Conservation (phyloP, 177 flowering plant genomes). For the Tripterygium wilfordii region DNA sequence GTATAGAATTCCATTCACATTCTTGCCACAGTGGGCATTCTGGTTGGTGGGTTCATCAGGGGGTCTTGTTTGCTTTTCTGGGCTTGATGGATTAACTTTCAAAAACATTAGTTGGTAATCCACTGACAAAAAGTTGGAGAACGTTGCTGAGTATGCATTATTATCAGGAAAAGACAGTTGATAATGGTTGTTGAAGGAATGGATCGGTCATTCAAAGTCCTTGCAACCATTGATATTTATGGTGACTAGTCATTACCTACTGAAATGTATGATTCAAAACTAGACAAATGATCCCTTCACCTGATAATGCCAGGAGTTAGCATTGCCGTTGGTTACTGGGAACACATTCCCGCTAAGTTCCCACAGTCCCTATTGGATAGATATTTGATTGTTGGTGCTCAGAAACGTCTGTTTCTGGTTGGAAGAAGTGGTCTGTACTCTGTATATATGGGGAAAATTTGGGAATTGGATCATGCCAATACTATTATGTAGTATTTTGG, state of each 20-base stretch:
- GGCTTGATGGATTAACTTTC: conserved; percentile 72
- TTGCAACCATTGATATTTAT: conserved; percentile 85
- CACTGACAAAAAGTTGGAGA: conserved; percentile 85
- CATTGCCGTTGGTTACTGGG: conserved; percentile 79
- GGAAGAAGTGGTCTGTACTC: conserved; percentile 88
- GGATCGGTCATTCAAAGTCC: conserved; percentile 67
- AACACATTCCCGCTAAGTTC: conserved; percentile 88
- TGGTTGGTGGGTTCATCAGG: conserved; percentile 95
- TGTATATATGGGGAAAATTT: conserved; percentile 71
- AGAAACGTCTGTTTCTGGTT: conserved; percentile 80
- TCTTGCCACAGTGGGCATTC: conserved; percentile 82
- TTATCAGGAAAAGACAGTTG: conserved; percentile 86
- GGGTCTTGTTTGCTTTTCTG: conserved; percentile 89
- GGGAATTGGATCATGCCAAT: conserved; percentile 67
- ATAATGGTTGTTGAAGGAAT: conserved; percentile 78
- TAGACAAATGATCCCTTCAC: conserved; percentile 69
- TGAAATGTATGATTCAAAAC: conserved; percentile 86
- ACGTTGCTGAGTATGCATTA: conserved; percentile 78
- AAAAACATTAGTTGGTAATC: conserved; percentile 81
- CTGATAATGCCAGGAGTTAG: conserved; percentile 83
- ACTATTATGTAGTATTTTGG: conserved; percentile 56
- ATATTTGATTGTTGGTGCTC: conserved; percentile 82
- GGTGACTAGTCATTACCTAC: conserved; percentile 85
- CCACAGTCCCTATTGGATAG: conserved; percentile 89
- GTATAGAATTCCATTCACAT: conserved; percentile 76